These are phyloP conservation scores for Coprinopsis marcescibilis DNA, from an alignment of 768 basidiomycete species.

Conservation along the genomic window DNA sequence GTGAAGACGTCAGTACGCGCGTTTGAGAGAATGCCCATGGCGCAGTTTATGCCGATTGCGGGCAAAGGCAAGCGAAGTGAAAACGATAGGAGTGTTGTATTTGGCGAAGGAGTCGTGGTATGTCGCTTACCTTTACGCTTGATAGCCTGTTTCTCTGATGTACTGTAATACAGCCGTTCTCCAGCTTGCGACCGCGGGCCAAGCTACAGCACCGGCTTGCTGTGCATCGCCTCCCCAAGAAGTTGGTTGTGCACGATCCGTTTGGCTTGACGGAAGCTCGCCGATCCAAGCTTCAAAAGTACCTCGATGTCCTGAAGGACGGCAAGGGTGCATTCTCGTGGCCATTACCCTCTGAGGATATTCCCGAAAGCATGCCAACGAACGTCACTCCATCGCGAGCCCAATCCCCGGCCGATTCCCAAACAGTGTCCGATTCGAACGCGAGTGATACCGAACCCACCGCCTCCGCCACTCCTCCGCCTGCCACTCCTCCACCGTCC, in stretches of 20 bases:
- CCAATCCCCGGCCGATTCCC: too few relatives aligned
- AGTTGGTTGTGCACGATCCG: slow-evolving; percentile 39
- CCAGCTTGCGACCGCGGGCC: not conserved
- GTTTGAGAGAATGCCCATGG: too few relatives aligned
- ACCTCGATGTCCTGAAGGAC: too few relatives aligned
- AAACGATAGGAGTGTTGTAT: slow-evolving; percentile 8
- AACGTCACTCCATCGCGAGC: too few relatives aligned
- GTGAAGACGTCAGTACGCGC: slow-evolving; percentile 20
- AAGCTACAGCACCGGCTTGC: slow-evolving; percentile 30
- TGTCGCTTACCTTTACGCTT: not conserved
- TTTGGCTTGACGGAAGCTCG: slow-evolving; percentile 25
- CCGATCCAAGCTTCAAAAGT: not conserved
- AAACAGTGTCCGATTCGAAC: too few relatives aligned
- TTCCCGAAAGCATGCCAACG: not conserved
- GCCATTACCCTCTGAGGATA: too few relatives aligned
- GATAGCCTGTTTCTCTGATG: not conserved
- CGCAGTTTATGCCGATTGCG: too few relatives aligned
- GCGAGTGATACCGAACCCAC: not conserved
- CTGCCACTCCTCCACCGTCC: not conserved
- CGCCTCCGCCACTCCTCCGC: not conserved
- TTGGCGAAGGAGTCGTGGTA: not conserved
- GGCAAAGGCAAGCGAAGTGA: slow-evolving; percentile 3
- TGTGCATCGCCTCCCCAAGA: slow-evolving; percentile 31
- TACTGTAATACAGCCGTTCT: not conserved
- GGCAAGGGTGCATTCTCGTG: not conserved